phyloP scores from a whole-genome alignment of 2,329 filamentous ascomycete species.

The Aspergillus pseudotamarii region DNA sequence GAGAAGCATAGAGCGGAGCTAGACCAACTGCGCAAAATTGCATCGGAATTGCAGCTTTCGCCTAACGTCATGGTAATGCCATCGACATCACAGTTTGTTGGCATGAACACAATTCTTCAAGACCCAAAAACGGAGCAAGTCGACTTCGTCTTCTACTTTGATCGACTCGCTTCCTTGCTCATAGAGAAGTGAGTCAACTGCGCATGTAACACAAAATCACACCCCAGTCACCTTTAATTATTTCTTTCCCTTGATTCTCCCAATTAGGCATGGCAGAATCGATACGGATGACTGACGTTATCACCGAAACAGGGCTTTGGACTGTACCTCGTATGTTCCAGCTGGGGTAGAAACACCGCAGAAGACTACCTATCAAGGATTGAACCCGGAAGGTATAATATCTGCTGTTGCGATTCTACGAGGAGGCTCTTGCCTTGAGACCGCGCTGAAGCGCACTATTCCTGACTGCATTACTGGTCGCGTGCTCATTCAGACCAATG shows the following conservation, averaged over 20 bases:
- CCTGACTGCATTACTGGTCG: slow-evolving; percentile 90
- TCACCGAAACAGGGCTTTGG: slow-evolving; percentile 63
- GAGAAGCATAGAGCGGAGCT: slow-evolving; percentile 78
- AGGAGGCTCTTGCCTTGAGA: slow-evolving; percentile 85
- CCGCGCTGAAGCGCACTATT: slow-evolving; percentile 83
- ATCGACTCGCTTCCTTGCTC: slow-evolving; percentile 80
- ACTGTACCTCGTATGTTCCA: slow-evolving; percentile 71
- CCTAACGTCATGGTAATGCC: slow-evolving; percentile 73
- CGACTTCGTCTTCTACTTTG: slow-evolving; percentile 98
- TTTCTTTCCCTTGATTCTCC: neutral
- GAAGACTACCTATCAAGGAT: slow-evolving; percentile 69
- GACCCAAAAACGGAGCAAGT: slow-evolving; percentile 76
- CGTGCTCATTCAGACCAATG: slow-evolving; percentile 86
- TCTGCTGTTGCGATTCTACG: slow-evolving; percentile 87
- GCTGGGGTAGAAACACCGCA: slow-evolving; percentile 70
- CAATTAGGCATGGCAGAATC: neutral
- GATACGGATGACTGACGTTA: neutral
- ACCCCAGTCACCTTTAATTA: neutral
- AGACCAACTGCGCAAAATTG: slow-evolving; percentile 71
- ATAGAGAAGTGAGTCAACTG: slow-evolving; percentile 63
- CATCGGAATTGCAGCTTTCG: slow-evolving; percentile 72
- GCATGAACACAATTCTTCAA: slow-evolving; percentile 89
- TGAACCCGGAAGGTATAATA: slow-evolving; percentile 71
- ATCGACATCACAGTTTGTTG: slow-evolving; percentile 77
- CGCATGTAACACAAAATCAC: neutral